Base-by-base conservation (phyloP, 1,284 basidiomycete species). In the Polyporus tsugae region DNA sequence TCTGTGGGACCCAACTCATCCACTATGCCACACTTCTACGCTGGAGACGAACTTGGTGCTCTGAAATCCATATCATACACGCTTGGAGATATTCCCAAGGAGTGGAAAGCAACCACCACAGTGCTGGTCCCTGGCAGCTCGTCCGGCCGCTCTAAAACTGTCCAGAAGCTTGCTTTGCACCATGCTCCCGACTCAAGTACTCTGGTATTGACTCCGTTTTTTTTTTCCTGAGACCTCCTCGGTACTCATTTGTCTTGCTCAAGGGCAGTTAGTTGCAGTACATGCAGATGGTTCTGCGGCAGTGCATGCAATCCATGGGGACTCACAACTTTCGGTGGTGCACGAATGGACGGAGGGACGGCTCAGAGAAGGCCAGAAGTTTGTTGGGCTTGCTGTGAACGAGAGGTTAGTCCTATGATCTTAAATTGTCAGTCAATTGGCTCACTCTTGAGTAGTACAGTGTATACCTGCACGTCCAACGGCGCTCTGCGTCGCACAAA, bases 31-130 rank as follows among this genome's bases (percentile, higher is more conserved):
- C 84, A 84, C 67, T 93, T 93, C 79, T 80, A 92, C 58, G 78
- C 86, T 63, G 92, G 91, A 69, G 93, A 94, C 78, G 89, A 92
- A 72, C 87, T 92, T 33, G 93, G 93, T 33, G 86, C 86, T 65
- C 84, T 94, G 67, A 93, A 93, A 78, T 78, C 85, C 10, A 73
- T 92, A 64, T 79, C 73, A n/a, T 90, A 86, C 69, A 61, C 76
- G 7, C 60, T 60, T 29, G 68, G 59, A 3, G 69, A 72, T 0
- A 61, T 4, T 17, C 1, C 29, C 19, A 73, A 75, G 38, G 70
- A 73, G 63, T 78, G 77, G 78, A 82, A 78, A 60, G 66, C 77
- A 29, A 67, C 78, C 46, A 65, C 80, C 1, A 75, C 80, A 60
- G 82, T 78, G 19, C 60, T 88, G 3, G 75, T 81, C 42, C 78